Percentiles rank a stretch among this genome's conserved stretches.
phyloP scores from a whole-genome alignment of 208 protist genomes.

The Histomonas meleagridis region DNA sequence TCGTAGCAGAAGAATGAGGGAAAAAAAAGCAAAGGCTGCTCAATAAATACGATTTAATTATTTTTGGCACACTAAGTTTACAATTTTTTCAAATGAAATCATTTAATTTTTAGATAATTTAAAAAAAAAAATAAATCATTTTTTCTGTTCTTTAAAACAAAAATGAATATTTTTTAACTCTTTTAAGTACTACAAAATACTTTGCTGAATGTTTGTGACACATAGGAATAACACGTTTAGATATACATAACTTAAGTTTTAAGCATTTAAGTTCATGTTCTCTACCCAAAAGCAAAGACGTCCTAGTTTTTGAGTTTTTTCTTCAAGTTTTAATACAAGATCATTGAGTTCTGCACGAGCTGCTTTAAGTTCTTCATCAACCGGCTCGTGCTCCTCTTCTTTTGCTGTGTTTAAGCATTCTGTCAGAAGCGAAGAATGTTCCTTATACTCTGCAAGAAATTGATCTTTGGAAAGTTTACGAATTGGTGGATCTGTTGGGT shows the following conservation, averaged over 20 bases:
- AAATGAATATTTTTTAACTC: too few relatives aligned
- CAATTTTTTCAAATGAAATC: too few relatives aligned
- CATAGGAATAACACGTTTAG: too few relatives aligned
- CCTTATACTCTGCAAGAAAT: not conserved
- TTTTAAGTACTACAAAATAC: too few relatives aligned
- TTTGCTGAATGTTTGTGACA: too few relatives aligned
- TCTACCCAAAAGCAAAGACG: not conserved
- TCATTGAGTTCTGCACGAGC: not conserved
- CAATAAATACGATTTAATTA: too few relatives aligned
- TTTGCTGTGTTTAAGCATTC: not conserved
- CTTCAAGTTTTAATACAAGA: not conserved
- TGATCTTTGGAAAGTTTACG: not conserved
- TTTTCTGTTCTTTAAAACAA: too few relatives aligned
- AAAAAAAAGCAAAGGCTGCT: not conserved
- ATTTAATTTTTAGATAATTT: too few relatives aligned
- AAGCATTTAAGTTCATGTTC: not conserved
- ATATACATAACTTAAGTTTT: too few relatives aligned
- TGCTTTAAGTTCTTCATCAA: not conserved
- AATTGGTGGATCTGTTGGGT: not conserved
- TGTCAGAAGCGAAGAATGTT: not conserved
- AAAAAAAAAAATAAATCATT: too few relatives aligned
- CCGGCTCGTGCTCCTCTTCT: not conserved
- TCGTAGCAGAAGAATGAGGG: conserved; percentile 41
- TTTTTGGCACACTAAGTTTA: too few relatives aligned
- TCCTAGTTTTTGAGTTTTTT: not conserved